These are phyloP conservation scores for Cryoendolithus antarcticus DNA, from an alignment of 2,329 filamentous ascomycete species.

Conservation along the genomic window DNA sequence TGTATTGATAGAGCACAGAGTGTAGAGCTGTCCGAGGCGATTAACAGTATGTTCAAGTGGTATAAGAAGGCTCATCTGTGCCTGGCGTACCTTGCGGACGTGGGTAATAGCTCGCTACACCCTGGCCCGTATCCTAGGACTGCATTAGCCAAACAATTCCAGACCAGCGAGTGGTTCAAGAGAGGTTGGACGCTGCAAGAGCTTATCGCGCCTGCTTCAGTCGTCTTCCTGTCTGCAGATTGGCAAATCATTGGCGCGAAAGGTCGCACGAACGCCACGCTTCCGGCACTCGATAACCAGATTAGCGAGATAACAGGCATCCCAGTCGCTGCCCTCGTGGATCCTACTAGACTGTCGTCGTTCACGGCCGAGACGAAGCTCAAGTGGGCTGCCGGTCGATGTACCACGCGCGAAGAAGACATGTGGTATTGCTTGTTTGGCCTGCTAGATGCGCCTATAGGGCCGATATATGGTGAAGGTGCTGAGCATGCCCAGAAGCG, in stretches of 20 bases:
- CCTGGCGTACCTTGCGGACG: conserved; percentile 10
- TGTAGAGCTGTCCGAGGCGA: conserved; percentile 10
- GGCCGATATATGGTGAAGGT: background rate
- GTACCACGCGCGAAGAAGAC: conserved; percentile 7
- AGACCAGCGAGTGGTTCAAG: conserved; percentile 1
- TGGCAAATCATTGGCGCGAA: too few species aligned
- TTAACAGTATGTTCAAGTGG: conserved; percentile 14
- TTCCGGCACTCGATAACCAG: too few species aligned
- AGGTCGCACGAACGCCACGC: too few species aligned
- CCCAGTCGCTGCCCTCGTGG: too few species aligned
- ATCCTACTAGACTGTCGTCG: too few species aligned
- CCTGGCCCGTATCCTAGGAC: too few species aligned
- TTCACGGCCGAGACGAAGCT: too few species aligned
- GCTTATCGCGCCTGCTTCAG: conserved; percentile 9
- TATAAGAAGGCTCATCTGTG: conserved; percentile 8
- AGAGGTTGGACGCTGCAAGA: conserved; percentile 12
- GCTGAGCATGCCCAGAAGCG: background rate
- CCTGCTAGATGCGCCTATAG: background rate
- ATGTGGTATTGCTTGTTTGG: conserved; percentile 8
- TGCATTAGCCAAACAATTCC: background rate
- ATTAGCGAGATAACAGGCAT: too few species aligned
- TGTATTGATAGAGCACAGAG: conserved; percentile 12
- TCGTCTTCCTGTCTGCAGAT: conserved; percentile 3
- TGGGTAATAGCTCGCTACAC: too few species aligned
- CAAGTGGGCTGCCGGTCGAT: too few species aligned